These are phyloP conservation scores for Wickerhamia fluorescens DNA, from an alignment of 805 yeast genomes.

Conservation along the genomic window DNA sequence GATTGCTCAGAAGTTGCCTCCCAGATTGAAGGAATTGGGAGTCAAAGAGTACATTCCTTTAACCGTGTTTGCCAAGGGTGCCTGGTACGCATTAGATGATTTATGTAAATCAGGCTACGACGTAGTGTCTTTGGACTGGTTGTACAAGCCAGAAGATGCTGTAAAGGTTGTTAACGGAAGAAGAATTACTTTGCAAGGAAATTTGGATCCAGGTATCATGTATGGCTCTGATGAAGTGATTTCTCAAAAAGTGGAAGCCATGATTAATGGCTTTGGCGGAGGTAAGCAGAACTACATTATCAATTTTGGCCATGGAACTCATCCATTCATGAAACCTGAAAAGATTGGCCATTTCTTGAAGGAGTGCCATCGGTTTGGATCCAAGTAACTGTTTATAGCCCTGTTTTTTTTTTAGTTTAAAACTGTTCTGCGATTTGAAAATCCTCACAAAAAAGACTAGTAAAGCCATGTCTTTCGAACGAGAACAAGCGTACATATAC, in stretches of 20 bases:
- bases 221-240: constrained; percentile 85
- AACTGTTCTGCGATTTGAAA: not conserved
- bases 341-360: constrained; percentile 76
- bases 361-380: constrained; percentile 80
- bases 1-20: constrained; percentile 63
- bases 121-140: constrained; percentile 91
- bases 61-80: constrained; percentile 90
- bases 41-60: constrained; percentile 69
- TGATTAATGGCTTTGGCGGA: constrained; percentile 91
- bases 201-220: constrained; percentile 90
- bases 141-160: constrained; percentile 78
- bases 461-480: constrained; percentile 7
- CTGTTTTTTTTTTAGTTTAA: not conserved
- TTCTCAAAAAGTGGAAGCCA: constrained; percentile 70
- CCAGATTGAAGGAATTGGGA: constrained; percentile 65
- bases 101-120: constrained; percentile 77
- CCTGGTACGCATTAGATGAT: constrained; percentile 92
- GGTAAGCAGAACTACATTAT: constrained; percentile 88
- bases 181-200: constrained; percentile 87
- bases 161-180: constrained; percentile 60
- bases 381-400: constrained; percentile 17
- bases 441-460: not conserved
- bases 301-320: constrained; percentile 97
- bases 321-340: constrained; percentile 95
- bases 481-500: constrained; percentile 42